phyloP scores from a whole-genome alignment of 2,329 filamentous ascomycete genomes.

The Aspergillus thermomutatus region DNA sequence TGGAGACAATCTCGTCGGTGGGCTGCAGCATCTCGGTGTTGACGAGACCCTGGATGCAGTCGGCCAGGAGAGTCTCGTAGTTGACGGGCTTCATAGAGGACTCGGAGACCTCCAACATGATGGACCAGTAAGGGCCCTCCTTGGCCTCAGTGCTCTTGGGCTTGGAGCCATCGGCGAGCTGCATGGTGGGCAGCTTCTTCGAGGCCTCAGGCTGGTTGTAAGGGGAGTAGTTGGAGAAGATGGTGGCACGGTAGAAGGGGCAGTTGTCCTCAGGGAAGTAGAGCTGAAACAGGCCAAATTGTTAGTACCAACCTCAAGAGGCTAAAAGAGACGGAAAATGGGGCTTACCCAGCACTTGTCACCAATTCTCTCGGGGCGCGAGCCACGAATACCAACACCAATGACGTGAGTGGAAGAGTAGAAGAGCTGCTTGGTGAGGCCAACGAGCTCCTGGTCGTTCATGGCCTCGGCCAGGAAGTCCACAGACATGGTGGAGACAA shows the following conservation, averaged over 20 bases:
- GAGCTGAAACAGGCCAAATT: slow-evolving; percentile 52
- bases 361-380: slow-evolving; percentile 89
- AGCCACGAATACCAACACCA: slow-evolving; percentile 88
- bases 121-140: slow-evolving; percentile 97
- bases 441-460: slow-evolving; percentile 78
- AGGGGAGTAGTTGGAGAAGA: slow-evolving; percentile 99
- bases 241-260: slow-evolving; percentile 98
- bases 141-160: slow-evolving; percentile 68
- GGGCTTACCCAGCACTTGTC: slow-evolving; percentile 92
- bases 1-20: slow-evolving; percentile 91
- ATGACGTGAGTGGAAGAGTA: slow-evolving; percentile 98
- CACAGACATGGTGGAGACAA: slow-evolving; percentile 94
- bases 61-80: slow-evolving; percentile 75
- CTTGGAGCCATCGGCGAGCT: slow-evolving; percentile 82
- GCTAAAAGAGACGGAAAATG: background rate
- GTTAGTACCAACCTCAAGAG: background rate
- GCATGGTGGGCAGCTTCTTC: slow-evolving; percentile 80
- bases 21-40: slow-evolving; percentile 96
- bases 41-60: slow-evolving; percentile 93
- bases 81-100: slow-evolving; percentile 94
- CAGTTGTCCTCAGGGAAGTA: slow-evolving; percentile 99
- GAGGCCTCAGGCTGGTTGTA: slow-evolving; percentile 89
- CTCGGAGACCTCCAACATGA: slow-evolving; percentile 98
- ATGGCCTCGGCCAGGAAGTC: slow-evolving; percentile 85
- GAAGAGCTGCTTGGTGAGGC: slow-evolving; percentile 84